Evolutionary conservation across 768 basidiomycete genomes (phyloP).

Genomic region (Roridomyces roridus): DNA sequence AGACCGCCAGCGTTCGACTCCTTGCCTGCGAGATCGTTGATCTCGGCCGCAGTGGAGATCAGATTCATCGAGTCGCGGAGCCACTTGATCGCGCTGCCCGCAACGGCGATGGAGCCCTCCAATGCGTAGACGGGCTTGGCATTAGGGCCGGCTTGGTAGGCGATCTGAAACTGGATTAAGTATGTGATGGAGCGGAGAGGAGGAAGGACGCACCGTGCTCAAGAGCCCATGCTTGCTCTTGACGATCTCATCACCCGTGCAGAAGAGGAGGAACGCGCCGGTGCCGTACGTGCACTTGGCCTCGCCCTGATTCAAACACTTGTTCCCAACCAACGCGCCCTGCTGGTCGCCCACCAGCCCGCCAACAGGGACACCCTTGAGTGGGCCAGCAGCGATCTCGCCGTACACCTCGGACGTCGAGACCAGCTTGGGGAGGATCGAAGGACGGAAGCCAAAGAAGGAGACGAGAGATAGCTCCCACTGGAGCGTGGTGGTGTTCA

Average conservation of each 20-base stretch:
- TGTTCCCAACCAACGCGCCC: conserved; percentile 95
- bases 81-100: conserved; percentile 97
- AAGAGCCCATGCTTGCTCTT: conserved; percentile 86
- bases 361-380: conserved; percentile 83
- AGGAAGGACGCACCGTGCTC: conserved; percentile 66
- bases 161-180: conserved; percentile 58
- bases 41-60: conserved; percentile 80
- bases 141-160: conserved; percentile 84
- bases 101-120: conserved; percentile 95
- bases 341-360: conserved; percentile 99
- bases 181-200: neutral
- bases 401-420: conserved; percentile 96
- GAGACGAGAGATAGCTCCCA: conserved; percentile 86
- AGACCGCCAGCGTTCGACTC: conserved; percentile 85
- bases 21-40: conserved; percentile 82
- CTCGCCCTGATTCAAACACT: conserved; percentile 88
- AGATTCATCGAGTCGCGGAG: conserved; percentile 89
- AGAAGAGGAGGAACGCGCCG: conserved; percentile 95
- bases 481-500: conserved; percentile 79
- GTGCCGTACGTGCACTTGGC: conserved; percentile 99
- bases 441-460: conserved; percentile 84
- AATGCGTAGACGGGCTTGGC: conserved; percentile 89
- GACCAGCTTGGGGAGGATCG: conserved; percentile 85
- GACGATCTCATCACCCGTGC: conserved; percentile 88
- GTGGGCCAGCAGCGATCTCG: conserved; percentile 64